phyloP scores from a whole-genome alignment of 176 grass and related monocot species.

The Aegilops speltoides region DNA sequence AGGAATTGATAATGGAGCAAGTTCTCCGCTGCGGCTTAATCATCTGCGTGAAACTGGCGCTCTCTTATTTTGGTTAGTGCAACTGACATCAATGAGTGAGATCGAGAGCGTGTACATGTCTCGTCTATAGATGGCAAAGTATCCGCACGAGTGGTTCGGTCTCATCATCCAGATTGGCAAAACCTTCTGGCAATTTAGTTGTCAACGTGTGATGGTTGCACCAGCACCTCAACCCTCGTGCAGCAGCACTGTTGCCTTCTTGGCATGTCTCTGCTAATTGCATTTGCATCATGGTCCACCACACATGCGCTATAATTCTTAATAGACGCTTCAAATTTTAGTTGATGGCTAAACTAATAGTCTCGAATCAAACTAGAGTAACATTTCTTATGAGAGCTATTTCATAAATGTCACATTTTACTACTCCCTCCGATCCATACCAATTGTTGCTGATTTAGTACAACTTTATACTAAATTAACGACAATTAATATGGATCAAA shows the following conservation, averaged over 20 bases:
- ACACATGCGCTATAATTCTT: neutral
- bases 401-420: neutral
- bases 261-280: conserved; percentile 13
- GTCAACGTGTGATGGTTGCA: conserved; percentile 16
- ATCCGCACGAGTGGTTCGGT: conserved; percentile 4
- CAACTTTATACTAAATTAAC: too few species aligned
- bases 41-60: neutral
- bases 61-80: neutral
- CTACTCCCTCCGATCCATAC: too few species aligned
- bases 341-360: neutral
- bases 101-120: neutral
- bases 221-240: conserved; percentile 14
- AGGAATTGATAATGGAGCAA: neutral
- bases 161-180: neutral
- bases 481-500: too few species aligned
- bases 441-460: too few species aligned
- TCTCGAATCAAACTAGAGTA: neutral
- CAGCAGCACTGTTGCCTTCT: conserved; percentile 23
- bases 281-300: neutral
- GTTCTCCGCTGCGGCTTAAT: neutral
- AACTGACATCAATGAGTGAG: conserved; percentile 21
- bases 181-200: neutral
- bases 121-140: neutral
- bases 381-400: neutral
- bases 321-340: neutral